phyloP scores from a whole-genome alignment of 2,329 filamentous ascomycete species.

The Trichoderma afroharzianum region DNA sequence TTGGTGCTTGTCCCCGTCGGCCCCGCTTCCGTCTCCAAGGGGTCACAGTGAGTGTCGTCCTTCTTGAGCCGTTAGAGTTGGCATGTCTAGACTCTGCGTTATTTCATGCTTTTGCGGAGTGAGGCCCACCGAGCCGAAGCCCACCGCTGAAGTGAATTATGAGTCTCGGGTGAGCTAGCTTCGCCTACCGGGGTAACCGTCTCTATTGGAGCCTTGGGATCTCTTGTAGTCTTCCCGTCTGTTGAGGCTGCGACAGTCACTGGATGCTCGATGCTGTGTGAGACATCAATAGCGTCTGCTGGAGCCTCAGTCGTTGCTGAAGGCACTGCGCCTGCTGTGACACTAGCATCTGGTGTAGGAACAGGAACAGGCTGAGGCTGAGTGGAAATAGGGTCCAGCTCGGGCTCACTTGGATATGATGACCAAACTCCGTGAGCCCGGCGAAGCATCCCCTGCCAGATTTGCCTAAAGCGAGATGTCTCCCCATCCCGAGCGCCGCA shows the following conservation, averaged over 20 bases:
- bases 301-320: background rate
- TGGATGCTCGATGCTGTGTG: background rate
- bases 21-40: background rate
- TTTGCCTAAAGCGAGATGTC: background rate
- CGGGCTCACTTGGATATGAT: background rate
- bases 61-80: background rate
- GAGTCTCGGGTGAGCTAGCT: background rate
- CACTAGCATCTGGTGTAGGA: too few relatives aligned
- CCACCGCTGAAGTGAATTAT: background rate
- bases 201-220: background rate
- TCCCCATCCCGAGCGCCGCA: constrained; percentile 16
- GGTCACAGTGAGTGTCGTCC: background rate
- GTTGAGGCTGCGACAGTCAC: background rate
- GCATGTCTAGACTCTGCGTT: background rate
- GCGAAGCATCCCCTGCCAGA: background rate
- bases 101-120: background rate
- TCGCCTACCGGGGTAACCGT: background rate
- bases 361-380: background rate
- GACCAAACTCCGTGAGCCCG: background rate
- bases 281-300: background rate
- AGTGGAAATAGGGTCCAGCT: background rate
- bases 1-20: background rate
- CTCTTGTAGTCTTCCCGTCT: background rate
- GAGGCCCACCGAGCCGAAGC: background rate
- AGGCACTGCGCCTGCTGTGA: too few relatives aligned